phyloP scores from a whole-genome alignment of 2,329 filamentous ascomycete species.

The Colletotrichum cuscutae region DNA sequence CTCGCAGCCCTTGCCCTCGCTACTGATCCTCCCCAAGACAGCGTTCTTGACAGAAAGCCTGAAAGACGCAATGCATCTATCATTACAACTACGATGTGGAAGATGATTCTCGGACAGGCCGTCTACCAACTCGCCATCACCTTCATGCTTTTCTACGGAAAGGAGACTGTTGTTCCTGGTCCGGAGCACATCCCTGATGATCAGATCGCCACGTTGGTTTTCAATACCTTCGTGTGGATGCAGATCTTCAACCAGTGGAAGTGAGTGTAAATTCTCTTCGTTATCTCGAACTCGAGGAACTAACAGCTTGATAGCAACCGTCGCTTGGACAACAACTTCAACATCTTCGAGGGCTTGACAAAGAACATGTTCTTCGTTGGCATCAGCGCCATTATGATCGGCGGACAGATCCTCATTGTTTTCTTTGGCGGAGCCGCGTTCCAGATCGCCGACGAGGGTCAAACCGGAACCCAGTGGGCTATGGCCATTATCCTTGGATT shows the following conservation, averaged over 20 bases:
- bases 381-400: slow-evolving; percentile 89
- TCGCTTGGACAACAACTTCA: slow-evolving; percentile 92
- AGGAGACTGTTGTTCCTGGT: slow-evolving; percentile 50
- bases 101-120: slow-evolving; percentile 96
- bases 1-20: slow-evolving; percentile 90
- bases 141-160: slow-evolving; percentile 84
- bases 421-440: slow-evolving; percentile 87
- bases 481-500: slow-evolving; percentile 86
- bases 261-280: slow-evolving; percentile 57
- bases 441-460: slow-evolving; percentile 68
- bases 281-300: slow-evolving; percentile 35
- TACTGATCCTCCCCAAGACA: slow-evolving; percentile 87
- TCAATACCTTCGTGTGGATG: slow-evolving; percentile 99
- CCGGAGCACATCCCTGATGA: slow-evolving; percentile 37
- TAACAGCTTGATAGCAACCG: slow-evolving; percentile 70
- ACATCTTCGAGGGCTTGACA: slow-evolving; percentile 90
- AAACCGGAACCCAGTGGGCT: slow-evolving; percentile 84
- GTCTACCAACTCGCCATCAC: slow-evolving; percentile 87
- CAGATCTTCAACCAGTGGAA: slow-evolving; percentile 99
- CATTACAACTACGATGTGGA: slow-evolving; percentile 96
- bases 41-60: slow-evolving; percentile 80
- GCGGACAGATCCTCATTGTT: slow-evolving; percentile 88
- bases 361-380: slow-evolving; percentile 89
- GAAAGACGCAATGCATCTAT: slow-evolving; percentile 67
- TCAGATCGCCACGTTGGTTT: slow-evolving; percentile 83